These are phyloP conservation scores for Citrullus mucosospermus DNA, from an alignment of 306 rosid genomes.

Conservation along the genomic window DNA sequence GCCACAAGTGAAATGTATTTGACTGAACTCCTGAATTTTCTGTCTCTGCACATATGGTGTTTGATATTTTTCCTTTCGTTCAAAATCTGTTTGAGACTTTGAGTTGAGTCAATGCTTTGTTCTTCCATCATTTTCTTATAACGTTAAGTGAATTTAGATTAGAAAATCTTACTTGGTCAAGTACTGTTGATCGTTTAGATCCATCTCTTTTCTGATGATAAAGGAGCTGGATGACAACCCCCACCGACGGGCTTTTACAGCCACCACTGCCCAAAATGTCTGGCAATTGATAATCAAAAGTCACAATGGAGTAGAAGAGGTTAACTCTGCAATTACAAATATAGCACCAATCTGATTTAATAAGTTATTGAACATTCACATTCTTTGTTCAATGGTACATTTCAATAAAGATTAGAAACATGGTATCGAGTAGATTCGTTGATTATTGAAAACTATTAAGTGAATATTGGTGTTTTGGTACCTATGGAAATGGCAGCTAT, in stretches of 20 bases:
- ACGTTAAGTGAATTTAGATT: background rate
- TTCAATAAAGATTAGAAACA: background rate
- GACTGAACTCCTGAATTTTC: background rate
- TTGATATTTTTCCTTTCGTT: background rate
- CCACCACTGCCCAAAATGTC: background rate
- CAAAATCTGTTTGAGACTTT: background rate
- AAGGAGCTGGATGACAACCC: background rate
- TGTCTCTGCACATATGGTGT: background rate
- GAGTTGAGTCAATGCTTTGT: slow-evolving; percentile 4
- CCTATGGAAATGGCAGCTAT: background rate
- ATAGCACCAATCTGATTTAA: background rate
- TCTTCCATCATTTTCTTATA: background rate
- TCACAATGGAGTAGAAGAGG: background rate
- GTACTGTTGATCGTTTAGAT: background rate
- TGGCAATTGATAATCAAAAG: background rate
- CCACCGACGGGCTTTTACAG: background rate
- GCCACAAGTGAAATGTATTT: background rate
- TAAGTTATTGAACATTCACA: background rate
- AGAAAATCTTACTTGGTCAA: background rate
- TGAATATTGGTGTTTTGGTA: background rate
- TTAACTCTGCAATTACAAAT: background rate
- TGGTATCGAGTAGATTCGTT: background rate
- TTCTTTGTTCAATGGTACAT: background rate
- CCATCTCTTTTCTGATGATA: background rate
- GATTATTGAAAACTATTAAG: background rate